These are phyloP conservation scores for Colletotrichum plurivorum DNA, from an alignment of 2,329 filamentous ascomycete species.

Conservation along the genomic window DNA sequence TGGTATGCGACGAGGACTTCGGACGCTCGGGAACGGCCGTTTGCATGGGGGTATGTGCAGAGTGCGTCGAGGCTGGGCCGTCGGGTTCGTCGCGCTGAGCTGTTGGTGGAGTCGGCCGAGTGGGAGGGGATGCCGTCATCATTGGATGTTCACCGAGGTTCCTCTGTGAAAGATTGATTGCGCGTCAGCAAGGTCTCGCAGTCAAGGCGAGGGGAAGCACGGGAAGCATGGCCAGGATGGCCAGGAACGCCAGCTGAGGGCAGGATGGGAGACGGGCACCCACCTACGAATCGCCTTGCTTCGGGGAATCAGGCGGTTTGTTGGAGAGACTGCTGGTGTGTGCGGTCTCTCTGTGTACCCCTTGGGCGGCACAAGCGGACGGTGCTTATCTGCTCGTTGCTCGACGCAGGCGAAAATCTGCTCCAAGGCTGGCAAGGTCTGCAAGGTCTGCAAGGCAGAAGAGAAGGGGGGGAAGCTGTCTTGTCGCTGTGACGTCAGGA, in stretches of 20 bases:
- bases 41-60: slow-evolving; percentile 26
- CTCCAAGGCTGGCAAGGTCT: slow-evolving; percentile 15
- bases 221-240: slow-evolving; percentile 5
- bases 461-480: slow-evolving; percentile 1
- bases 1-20: slow-evolving; percentile 28
- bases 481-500: slow-evolving; percentile 35
- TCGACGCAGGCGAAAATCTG: slow-evolving; percentile 18
- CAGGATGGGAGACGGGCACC: slow-evolving; percentile 34
- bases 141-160: slow-evolving; percentile 22
- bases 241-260: slow-evolving; percentile 7
- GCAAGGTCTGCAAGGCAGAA: slow-evolving; percentile 30
- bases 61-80: slow-evolving; percentile 15
- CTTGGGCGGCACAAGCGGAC: slow-evolving; percentile 17
- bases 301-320: slow-evolving; percentile 21
- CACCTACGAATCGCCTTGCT: slow-evolving; percentile 35
- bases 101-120: slow-evolving; percentile 37
- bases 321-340: slow-evolving; percentile 21
- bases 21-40: slow-evolving; percentile 21
- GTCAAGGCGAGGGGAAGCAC: slow-evolving; percentile 16
- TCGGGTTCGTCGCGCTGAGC: slow-evolving; percentile 31
- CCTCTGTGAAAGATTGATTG: slow-evolving; percentile 13
- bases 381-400: slow-evolving; percentile 25
- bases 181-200: slow-evolving; percentile 27
- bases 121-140: slow-evolving; percentile 36
- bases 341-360: slow-evolving; percentile 25